Conservation (phyloP, 371 early-diverging fungal genomes). For the Apophysomyces elegans region DNA sequence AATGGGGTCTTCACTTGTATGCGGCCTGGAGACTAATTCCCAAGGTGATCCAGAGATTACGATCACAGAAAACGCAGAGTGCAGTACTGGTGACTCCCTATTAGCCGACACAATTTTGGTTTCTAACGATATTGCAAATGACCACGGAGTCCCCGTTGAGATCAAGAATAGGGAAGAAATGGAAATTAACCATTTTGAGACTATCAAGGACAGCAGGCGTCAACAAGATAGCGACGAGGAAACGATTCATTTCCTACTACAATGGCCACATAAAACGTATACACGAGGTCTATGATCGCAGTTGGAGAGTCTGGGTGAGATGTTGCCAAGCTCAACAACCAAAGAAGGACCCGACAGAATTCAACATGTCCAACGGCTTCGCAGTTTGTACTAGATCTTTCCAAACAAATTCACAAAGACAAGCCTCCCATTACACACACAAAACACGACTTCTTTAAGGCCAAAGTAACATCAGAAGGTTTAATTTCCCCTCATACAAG, state of each 20-base stretch:
- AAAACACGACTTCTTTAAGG: not conserved
- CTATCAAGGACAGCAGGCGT: too few relatives aligned
- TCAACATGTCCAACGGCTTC: not conserved
- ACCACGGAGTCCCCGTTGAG: too few relatives aligned
- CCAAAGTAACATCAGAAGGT: not conserved
- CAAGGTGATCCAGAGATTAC: too few relatives aligned
- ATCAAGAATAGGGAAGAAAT: too few relatives aligned
- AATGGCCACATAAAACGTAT: not conserved
- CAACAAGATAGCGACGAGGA: too few relatives aligned
- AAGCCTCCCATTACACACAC: not conserved
- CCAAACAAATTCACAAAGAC: not conserved
- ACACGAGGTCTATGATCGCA: constrained; percentile 18
- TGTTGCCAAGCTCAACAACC: constrained; percentile 2
- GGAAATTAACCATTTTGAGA: too few relatives aligned
- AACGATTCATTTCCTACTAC: not conserved
- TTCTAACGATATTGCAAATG: too few relatives aligned
- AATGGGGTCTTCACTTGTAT: too few relatives aligned
- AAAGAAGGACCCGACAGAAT: not conserved
- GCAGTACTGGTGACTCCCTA: too few relatives aligned
- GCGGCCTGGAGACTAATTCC: too few relatives aligned
- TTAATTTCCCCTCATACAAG: not conserved
- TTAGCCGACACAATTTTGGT: too few relatives aligned
- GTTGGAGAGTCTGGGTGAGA: constrained; percentile 16
- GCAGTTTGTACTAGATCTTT: not conserved
- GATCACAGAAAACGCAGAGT: too few relatives aligned